Conservation (phyloP, 2,329 filamentous ascomycete species). For the Huntiella abstrusa region DNA sequence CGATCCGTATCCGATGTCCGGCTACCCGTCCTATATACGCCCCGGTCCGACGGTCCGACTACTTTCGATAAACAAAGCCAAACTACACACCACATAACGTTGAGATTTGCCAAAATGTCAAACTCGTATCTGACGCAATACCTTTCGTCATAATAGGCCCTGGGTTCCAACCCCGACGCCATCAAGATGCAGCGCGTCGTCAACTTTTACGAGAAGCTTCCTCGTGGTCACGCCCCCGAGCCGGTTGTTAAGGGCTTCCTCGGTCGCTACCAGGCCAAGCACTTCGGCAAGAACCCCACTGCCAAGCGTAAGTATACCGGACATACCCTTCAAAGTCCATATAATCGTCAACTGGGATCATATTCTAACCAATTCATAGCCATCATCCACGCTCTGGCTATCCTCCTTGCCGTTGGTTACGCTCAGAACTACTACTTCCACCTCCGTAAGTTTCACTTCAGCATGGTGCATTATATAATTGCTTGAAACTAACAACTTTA, state of each 20-base stretch:
- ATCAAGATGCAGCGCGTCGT: conserved; percentile 95
- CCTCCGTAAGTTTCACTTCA: conserved; percentile 53
- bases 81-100: too few species aligned
- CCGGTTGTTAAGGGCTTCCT: conserved; percentile 64
- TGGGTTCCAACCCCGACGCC: conserved; percentile 88
- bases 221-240: conserved; percentile 76
- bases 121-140: background rate
- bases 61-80: too few species aligned
- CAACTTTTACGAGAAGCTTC: conserved; percentile 96
- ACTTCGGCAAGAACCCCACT: conserved; percentile 90
- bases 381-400: conserved; percentile 67
- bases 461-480: background rate
- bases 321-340: too few species aligned
- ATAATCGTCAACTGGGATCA: background rate
- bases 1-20: too few species aligned
- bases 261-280: conserved; percentile 72
- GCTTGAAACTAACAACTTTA: conserved; percentile 13
- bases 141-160: conserved; percentile 43
- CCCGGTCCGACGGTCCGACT: too few species aligned
- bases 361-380: conserved; percentile 32
- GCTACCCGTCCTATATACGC: too few species aligned
- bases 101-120: too few species aligned
- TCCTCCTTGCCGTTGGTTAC: conserved; percentile 69
- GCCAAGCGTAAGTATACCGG: conserved; percentile 52
- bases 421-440: conserved; percentile 99